These are phyloP conservation scores for Phytophthora ramorum DNA, from an alignment of 352 stramenopile genomes.

Conservation along the genomic window DNA sequence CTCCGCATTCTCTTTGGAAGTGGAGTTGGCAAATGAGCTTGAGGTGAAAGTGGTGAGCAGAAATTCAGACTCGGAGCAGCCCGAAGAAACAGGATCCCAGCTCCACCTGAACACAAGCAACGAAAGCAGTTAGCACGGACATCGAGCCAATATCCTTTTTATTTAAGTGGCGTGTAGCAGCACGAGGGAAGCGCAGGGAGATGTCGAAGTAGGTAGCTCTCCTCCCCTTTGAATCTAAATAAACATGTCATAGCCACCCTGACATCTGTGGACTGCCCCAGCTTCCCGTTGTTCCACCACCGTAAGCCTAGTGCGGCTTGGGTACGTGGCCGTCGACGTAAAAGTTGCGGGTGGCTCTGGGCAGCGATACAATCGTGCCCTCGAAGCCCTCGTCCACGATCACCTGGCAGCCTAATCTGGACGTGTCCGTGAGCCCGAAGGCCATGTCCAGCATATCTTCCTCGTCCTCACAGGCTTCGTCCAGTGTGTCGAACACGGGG, in stretches of 20 bases:
- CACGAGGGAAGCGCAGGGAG: slow-evolving; percentile 8
- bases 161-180: slow-evolving; percentile 40
- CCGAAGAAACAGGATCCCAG: slow-evolving; percentile 10
- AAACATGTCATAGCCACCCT: slow-evolving; percentile 23
- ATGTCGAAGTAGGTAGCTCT: slow-evolving; percentile 6
- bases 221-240: slow-evolving; percentile 41
- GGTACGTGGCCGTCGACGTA: slow-evolving; percentile 99
- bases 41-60: slow-evolving; percentile 17
- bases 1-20: slow-evolving; percentile 24
- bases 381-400: slow-evolving; percentile 93
- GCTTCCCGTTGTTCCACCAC: slow-evolving; percentile 1
- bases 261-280: no score
- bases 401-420: slow-evolving; percentile 92
- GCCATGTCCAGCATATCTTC: slow-evolving; percentile 99
- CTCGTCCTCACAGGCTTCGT: slow-evolving; percentile 95
- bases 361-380: slow-evolving; percentile 91
- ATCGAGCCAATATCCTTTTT: slow-evolving; percentile 39
- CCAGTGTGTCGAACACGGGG: slow-evolving; percentile 92
- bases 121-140: slow-evolving; percentile 20
- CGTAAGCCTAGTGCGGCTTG: slow-evolving; percentile 90
- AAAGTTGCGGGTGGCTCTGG: slow-evolving; percentile 98
- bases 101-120: slow-evolving; percentile 11
- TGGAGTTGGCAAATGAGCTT: slow-evolving; percentile 20
- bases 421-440: slow-evolving; percentile 97
- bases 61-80: slow-evolving; percentile 2